These are phyloP conservation scores for Solanum medicagineum DNA, from an alignment of 257 asterid genomes.

Conservation along the genomic window DNA sequence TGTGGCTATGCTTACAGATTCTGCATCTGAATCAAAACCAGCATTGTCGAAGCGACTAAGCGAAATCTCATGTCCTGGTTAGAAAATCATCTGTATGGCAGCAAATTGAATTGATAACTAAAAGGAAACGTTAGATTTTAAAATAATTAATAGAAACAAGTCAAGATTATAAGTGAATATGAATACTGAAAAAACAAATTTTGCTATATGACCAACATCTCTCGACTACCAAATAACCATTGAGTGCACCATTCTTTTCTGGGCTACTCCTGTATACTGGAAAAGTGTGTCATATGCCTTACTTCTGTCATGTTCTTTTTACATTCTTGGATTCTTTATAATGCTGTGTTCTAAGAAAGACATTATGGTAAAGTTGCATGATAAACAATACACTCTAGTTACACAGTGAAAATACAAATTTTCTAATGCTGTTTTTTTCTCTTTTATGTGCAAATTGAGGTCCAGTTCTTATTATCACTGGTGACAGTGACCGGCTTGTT, in stretches of 20 bases:
- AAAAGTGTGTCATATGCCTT: background rate
- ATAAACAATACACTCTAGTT: background rate
- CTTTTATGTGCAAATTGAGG: background rate
- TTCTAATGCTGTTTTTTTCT: conserved; percentile 5
- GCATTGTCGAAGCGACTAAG: conserved; percentile 45
- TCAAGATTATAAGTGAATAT: background rate
- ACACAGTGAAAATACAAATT: background rate
- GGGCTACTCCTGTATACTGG: background rate
- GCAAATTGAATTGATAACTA: background rate
- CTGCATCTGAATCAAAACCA: conserved; percentile 36
- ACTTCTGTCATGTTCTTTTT: background rate
- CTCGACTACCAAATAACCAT: background rate
- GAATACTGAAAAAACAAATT: background rate
- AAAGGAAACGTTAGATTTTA: background rate
- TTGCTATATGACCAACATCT: background rate
- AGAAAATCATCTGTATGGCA: background rate
- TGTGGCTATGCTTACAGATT: conserved; percentile 60
- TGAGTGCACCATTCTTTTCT: background rate
- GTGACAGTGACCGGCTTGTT: conserved; percentile 85
- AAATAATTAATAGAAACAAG: background rate
- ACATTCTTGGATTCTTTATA: background rate
- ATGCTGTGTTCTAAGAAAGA: background rate
- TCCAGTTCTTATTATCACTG: conserved; percentile 77
- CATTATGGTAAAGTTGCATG: background rate
- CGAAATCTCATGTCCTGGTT: conserved; percentile 90